phyloP scores from a whole-genome alignment of 371 early-diverging fungal genomes.

The Actinomucor elegans region DNA sequence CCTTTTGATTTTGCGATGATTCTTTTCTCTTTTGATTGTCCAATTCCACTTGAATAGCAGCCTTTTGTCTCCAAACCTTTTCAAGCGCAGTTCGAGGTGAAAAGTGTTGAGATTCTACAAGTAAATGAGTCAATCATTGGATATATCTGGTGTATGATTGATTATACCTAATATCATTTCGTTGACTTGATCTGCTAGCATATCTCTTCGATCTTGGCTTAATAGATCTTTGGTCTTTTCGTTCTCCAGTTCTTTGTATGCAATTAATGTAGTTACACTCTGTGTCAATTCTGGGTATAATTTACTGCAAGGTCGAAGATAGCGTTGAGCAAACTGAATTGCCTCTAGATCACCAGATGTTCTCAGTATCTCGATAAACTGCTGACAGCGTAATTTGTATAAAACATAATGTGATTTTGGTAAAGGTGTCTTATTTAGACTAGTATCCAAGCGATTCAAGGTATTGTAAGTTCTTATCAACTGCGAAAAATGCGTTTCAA shows the following conservation, averaged over 20 bases:
- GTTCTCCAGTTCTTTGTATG: slow-evolving; percentile 9
- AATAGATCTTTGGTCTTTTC: slow-evolving; percentile 1
- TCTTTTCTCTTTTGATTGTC: slow-evolving; percentile 12
- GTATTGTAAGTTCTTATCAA: slow-evolving; percentile 8
- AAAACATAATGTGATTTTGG: slow-evolving; percentile 4
- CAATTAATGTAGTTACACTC: slow-evolving; percentile 11
- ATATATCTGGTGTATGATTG: neutral
- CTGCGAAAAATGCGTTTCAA: slow-evolving; percentile 11
- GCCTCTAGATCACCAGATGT: slow-evolving; percentile 15
- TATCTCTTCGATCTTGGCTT: slow-evolving; percentile 16
- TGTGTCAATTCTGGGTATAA: slow-evolving; percentile 12
- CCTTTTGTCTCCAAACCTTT: slow-evolving; percentile 21
- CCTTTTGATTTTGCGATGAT: slow-evolving; percentile 1
- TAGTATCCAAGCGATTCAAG: neutral
- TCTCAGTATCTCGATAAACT: slow-evolving; percentile 17
- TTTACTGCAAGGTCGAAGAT: slow-evolving; percentile 11
- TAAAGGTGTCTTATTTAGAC: neutral
- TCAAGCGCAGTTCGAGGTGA: slow-evolving; percentile 18
- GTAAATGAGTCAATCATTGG: too few species aligned
- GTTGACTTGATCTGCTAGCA: slow-evolving; percentile 23
- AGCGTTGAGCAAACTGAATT: slow-evolving; percentile 19
- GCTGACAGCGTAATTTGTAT: slow-evolving; percentile 25
- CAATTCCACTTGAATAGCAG: slow-evolving; percentile 10
- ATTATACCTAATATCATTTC: slow-evolving; percentile 20
- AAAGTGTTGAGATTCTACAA: slow-evolving; percentile 4